Percentiles rank a stretch among this genome's conserved stretches.
phyloP scores from a whole-genome alignment of 208 protist genomes.

The Leishmania tarentolae region DNA sequence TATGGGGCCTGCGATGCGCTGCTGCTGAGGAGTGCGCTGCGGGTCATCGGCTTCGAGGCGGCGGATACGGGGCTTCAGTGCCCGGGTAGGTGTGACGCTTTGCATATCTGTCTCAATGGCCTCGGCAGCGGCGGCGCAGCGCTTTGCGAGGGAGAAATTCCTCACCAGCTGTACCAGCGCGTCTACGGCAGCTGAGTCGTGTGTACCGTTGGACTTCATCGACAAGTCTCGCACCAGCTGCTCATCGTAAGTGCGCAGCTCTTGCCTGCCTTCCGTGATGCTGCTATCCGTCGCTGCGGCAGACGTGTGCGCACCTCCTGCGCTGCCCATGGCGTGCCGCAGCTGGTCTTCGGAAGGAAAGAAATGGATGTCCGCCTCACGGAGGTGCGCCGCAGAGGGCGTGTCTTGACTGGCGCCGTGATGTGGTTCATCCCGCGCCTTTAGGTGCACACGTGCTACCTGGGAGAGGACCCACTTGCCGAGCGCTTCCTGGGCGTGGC shows the following conservation, averaged over 20 bases:
- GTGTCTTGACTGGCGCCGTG: background rate
- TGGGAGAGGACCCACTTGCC: constrained; percentile 91
- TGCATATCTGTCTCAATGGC: constrained; percentile 41
- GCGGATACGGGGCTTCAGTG: constrained; percentile 36
- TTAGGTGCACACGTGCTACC: constrained; percentile 55
- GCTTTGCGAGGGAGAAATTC: constrained; percentile 53
- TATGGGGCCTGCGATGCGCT: constrained; percentile 60
- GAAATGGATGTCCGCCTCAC: constrained; percentile 36
- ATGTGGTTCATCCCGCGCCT: background rate
- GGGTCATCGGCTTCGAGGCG: constrained; percentile 47
- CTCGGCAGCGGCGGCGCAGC: constrained; percentile 52
- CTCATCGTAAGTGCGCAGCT: constrained; percentile 62
- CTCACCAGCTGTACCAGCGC: constrained; percentile 40
- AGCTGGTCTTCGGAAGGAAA: constrained; percentile 42
- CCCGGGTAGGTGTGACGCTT: constrained; percentile 26
- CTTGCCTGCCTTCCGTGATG: background rate
- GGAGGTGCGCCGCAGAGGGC: constrained; percentile 4
- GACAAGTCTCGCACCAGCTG: constrained; percentile 85
- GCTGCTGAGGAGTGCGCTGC: constrained; percentile 45
- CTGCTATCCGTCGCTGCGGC: background rate
- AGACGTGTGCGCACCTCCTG: background rate
- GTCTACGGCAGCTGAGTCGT: constrained; percentile 37
- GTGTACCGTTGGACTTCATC: constrained; percentile 66
- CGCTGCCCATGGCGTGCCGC: constrained; percentile 4
- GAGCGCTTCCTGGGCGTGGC: constrained; percentile 83